A percentile compares a stretch with the other conserved stretches of the same genome.
phyloP scores from a whole-genome alignment of 345 rosid genomes.

The Melaleuca quinquenervia region DNA sequence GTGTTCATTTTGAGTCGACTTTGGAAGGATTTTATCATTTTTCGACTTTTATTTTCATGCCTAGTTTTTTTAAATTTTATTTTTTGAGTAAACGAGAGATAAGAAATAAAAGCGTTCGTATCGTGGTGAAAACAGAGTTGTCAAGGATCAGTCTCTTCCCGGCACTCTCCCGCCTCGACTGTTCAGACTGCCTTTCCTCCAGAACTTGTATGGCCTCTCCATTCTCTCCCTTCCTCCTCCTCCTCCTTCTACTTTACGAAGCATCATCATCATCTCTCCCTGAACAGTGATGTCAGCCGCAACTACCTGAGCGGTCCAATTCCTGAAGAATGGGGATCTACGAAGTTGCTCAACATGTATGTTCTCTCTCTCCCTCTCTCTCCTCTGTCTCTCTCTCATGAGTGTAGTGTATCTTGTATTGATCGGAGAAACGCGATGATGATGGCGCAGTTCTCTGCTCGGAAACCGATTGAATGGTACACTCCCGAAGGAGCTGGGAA shows the following conservation, averaged over 20 bases:
- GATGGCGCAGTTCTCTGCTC: not conserved
- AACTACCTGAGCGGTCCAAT: not conserved
- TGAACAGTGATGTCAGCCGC: not conserved
- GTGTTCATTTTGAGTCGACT: too few relatives aligned
- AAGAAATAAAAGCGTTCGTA: too few relatives aligned
- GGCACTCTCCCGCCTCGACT: not conserved
- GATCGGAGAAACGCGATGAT: not conserved
- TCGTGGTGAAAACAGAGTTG: not conserved
- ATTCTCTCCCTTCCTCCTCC: not conserved
- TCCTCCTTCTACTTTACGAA: not conserved
- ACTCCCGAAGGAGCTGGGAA: not conserved
- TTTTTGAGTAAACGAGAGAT: too few relatives aligned
- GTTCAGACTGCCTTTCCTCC: not conserved
- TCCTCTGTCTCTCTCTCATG: too few relatives aligned
- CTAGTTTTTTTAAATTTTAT: too few relatives aligned
- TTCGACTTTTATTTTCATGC: too few relatives aligned
- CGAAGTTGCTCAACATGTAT: not conserved
- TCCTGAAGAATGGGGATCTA: not conserved
- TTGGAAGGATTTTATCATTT: too few relatives aligned
- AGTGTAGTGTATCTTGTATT: not conserved
- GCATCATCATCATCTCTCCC: not conserved
- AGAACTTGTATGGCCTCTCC: not conserved
- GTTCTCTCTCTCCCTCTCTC: not conserved
- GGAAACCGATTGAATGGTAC: not conserved
- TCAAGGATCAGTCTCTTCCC: not conserved